Percentiles rank a stretch among this genome's conserved stretches.
Evolutionary conservation across 495 filamentous ascomycete species (phyloP).

Genomic region (Talaromyces borbonicus): DNA sequence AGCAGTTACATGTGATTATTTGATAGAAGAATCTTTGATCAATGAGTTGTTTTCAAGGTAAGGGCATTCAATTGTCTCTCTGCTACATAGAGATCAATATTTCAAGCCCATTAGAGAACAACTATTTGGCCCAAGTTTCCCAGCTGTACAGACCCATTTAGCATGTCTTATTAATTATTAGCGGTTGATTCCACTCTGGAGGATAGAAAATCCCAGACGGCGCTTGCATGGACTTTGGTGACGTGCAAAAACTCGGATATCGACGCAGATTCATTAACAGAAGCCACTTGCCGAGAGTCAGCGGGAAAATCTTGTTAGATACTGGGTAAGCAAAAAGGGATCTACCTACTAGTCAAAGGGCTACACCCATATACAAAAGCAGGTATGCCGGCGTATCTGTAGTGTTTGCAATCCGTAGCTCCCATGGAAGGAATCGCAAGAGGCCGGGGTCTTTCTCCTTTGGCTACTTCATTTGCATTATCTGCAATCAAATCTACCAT

Average conservation of each 20-base stretch:
- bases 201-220: background rate
- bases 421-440: slow-evolving; percentile 1
- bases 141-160: too few species aligned
- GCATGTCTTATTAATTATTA: background rate
- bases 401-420: slow-evolving; percentile 3
- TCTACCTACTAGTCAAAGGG: background rate
- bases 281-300: background rate
- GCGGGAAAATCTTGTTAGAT: too few species aligned
- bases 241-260: slow-evolving; percentile 1
- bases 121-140: background rate
- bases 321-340: background rate
- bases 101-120: too few species aligned
- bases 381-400: background rate
- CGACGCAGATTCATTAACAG: slow-evolving; percentile 1
- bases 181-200: too few species aligned
- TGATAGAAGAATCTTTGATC: too few species aligned
- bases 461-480: background rate
- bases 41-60: too few species aligned
- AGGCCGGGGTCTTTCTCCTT: background rate
- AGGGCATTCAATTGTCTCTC: too few species aligned
- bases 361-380: slow-evolving; percentile 4
- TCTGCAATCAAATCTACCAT: background rate
- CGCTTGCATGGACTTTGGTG: slow-evolving; percentile 2
- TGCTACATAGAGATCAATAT: too few species aligned
- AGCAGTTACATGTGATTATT: too few species aligned